A percentile compares a stretch with the other conserved stretches of the same genome.
phyloP scores from a whole-genome alignment of 768 basidiomycete genomes.

The Heimioporus sp. region DNA sequence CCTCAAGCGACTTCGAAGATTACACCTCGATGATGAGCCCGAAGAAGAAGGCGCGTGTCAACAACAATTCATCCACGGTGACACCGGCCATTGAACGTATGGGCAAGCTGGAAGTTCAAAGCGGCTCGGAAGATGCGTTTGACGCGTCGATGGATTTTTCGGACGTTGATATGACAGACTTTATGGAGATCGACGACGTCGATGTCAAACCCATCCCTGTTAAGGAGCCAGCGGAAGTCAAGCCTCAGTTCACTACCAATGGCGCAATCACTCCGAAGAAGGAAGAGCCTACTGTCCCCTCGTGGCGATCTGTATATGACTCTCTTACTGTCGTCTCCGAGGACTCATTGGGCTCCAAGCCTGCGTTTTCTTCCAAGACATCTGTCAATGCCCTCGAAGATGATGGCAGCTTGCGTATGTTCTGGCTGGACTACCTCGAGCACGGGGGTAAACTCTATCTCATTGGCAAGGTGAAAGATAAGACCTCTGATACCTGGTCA shows the following conservation, averaged over 20 bases:
- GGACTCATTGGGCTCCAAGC: conserved; percentile 52
- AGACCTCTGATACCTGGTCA: conserved; percentile 58
- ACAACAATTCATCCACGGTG: conserved; percentile 40
- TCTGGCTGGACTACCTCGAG: conserved; percentile 96
- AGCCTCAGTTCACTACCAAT: conserved; percentile 10
- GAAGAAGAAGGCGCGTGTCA: conserved; percentile 57
- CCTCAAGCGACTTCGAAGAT: conserved; percentile 57
- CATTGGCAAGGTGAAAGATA: conserved; percentile 88
- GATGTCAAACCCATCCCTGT: conserved; percentile 39
- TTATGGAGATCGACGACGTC: conserved; percentile 59
- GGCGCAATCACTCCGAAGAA: conserved; percentile 34
- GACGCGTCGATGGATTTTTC: conserved; percentile 50
- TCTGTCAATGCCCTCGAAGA: conserved; percentile 66
- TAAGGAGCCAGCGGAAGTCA: conserved; percentile 11
- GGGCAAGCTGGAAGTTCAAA: conserved; percentile 56
- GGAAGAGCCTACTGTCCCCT: conserved; percentile 47
- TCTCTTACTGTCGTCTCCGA: conserved; percentile 60
- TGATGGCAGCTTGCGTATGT: conserved; percentile 87
- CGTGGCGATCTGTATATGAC: conserved; percentile 77
- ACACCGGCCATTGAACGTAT: conserved; percentile 58
- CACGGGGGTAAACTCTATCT: conserved; percentile 82
- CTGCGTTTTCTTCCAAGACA: conserved; percentile 36
- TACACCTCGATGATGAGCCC: conserved; percentile 53
- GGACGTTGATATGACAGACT: conserved; percentile 56
- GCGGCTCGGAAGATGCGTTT: conserved; percentile 48